Evolutionary conservation across 768 basidiomycete species (phyloP), one percentile per base, ranked within the genome.

Genomic region (Infundibulicybe gibba): DNA sequence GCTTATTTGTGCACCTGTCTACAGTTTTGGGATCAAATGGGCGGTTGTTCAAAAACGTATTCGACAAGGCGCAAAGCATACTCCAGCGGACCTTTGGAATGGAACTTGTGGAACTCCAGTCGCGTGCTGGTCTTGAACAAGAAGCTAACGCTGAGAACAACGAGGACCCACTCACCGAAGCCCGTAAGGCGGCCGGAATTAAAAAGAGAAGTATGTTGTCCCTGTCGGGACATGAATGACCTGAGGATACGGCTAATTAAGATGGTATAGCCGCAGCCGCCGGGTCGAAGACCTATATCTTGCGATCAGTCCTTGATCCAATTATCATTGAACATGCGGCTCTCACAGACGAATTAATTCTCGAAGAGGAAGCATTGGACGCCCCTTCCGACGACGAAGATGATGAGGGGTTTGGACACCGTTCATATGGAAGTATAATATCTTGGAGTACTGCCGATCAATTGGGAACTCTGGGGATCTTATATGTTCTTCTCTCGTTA

Each of bases 401-500:
- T 45, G 83, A 45, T 2, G 68, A 58, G 5, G 66, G 64, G 12
- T 53, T 62, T 14, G 62, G 67, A 20, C 64, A 71, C 0, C 74
- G 71, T 17, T 71, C 66, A 13, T 79, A 81, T 43, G 90, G 90
- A 0, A 84, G 81, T 45, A 73, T 92, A 54, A 70, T 93, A 40
- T 81, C 85, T 0, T 90, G 87, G 85, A 85, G 78, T 49, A 71
- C 67, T 44, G 60, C 70, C 11, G 82, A 92, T 59, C 76, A 94
- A 51, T 69, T 91, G 1, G 84, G 77, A 2, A 58, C 77, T 2
- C 60, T 87, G 17, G 94, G 93, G 6, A 64, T 97, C 4, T 72
- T 94, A 12, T 87, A 91, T 46, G 80, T 90, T 13, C 75, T 98
- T 32, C 78, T 97, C 9, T 81, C 86, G 0, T 69, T 97, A 17